These are phyloP conservation scores for Massospora cicadina DNA, from an alignment of 371 early-diverging fungal genomes.

Conservation along the genomic window DNA sequence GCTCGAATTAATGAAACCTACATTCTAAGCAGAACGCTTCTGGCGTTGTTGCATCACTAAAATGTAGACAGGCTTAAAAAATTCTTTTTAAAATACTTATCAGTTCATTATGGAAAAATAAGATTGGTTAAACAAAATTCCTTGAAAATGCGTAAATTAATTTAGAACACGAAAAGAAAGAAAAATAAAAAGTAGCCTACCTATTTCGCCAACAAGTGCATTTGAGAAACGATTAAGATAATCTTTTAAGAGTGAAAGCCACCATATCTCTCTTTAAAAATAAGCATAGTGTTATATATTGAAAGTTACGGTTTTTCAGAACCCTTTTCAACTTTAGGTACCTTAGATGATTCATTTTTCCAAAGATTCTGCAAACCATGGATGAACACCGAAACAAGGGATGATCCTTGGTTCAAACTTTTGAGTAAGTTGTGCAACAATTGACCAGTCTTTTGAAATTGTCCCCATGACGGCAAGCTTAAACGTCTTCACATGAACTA, in stretches of 20 bases:
- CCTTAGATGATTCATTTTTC: background rate
- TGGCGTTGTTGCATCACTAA: background rate
- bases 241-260: conserved; percentile 15
- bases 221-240: conserved; percentile 5
- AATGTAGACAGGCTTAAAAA: background rate
- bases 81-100: background rate
- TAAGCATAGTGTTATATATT: background rate
- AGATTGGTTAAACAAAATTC: too few species aligned
- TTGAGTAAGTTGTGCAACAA: conserved; percentile 18
- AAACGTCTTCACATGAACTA: background rate
- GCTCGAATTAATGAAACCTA: background rate
- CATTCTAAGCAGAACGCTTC: background rate
- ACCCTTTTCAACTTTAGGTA: background rate
- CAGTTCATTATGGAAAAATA: background rate
- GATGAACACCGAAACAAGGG: conserved; percentile 43
- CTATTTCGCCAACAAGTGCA: conserved; percentile 5
- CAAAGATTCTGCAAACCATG: conserved; percentile 37
- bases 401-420: conserved; percentile 18
- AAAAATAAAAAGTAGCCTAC: background rate
- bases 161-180: conserved; percentile 15
- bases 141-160: too few species aligned
- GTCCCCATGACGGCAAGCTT: conserved; percentile 9
- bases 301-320: background rate
- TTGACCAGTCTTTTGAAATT: conserved; percentile 22
- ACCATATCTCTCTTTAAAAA: conserved; percentile 11